These are phyloP conservation scores for Teratosphaeria viscida DNA, from an alignment of 2,329 filamentous ascomycete species.

Conservation along the genomic window DNA sequence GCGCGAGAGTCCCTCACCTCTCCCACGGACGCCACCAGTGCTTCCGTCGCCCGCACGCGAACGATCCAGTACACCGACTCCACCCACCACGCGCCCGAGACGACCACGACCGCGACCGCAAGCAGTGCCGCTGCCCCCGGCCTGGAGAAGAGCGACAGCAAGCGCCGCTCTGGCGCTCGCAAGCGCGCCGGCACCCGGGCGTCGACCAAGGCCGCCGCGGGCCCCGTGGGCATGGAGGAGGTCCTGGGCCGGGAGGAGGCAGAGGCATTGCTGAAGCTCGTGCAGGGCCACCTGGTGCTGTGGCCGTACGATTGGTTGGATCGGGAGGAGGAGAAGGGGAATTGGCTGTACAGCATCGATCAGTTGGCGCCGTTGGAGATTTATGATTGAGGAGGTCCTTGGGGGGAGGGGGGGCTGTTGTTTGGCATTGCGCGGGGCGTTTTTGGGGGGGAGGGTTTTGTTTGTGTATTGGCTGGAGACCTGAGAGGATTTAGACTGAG, in stretches of 20 bases:
- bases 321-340: constrained; percentile 81
- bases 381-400: constrained; percentile 41
- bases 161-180: neutral
- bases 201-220: constrained; percentile 47
- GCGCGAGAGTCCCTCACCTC: constrained; percentile 6
- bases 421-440: neutral
- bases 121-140: constrained; percentile 12
- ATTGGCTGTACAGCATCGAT: constrained; percentile 96
- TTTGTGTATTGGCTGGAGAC: neutral
- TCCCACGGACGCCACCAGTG: constrained; percentile 14
- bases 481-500: too few species aligned
- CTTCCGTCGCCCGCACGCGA: constrained; percentile 19
- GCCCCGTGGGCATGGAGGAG: constrained; percentile 52
- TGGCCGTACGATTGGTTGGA: constrained; percentile 95
- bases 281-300: constrained; percentile 79
- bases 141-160: constrained; percentile 48
- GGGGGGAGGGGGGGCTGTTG: too few species aligned
- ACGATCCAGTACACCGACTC: constrained; percentile 24
- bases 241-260: constrained; percentile 64
- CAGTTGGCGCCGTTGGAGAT: constrained; percentile 94
- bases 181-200: neutral
- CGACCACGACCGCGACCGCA: constrained; percentile 16
- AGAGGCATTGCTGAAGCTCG: constrained; percentile 67
- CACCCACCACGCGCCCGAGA: constrained; percentile 19
- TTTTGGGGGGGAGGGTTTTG: neutral